A percentile compares a stretch with the other conserved stretches of the same genome.
phyloP scores from a whole-genome alignment of 805 yeast species.

The Spathaspora gorwiae region DNA sequence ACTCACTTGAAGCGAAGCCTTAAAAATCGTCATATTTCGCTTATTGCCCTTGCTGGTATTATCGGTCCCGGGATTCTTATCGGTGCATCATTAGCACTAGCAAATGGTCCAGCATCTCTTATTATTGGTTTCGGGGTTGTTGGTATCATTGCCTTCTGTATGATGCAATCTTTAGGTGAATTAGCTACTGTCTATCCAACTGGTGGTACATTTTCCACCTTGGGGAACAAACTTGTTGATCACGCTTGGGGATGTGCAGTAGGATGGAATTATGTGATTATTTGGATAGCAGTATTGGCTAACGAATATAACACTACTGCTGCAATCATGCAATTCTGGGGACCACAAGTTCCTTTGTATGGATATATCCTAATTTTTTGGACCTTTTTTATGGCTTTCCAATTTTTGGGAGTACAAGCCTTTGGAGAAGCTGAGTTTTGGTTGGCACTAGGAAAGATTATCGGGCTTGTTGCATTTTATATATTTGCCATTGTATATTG shows the following conservation, averaged over 20 bases:
- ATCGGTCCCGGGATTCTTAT: slow-evolving; percentile 58
- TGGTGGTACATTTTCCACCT: slow-evolving; percentile 47
- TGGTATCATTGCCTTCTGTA: slow-evolving; percentile 48
- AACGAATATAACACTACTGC: slow-evolving; percentile 54
- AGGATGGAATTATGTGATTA: slow-evolving; percentile 48
- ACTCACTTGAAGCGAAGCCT: slow-evolving; percentile 42
- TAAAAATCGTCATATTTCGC: slow-evolving; percentile 47
- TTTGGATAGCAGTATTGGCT: slow-evolving; percentile 54
- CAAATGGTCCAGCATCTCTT: slow-evolving; percentile 49
- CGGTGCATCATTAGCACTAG: slow-evolving; percentile 49
- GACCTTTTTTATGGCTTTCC: slow-evolving; percentile 46
- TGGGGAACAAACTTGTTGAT: slow-evolving; percentile 49
- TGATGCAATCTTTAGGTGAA: slow-evolving; percentile 56
- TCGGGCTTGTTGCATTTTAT: slow-evolving; percentile 46
- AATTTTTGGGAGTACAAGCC: slow-evolving; percentile 46
- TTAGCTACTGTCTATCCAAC: slow-evolving; percentile 50
- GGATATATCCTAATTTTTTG: slow-evolving; percentile 54
- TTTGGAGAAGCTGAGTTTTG: slow-evolving; percentile 58
- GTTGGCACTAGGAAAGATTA: slow-evolving; percentile 46
- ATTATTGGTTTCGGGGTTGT: slow-evolving; percentile 49
- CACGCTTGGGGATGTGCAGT: slow-evolving; percentile 55
- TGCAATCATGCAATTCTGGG: slow-evolving; percentile 45
- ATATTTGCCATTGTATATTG: slow-evolving; percentile 44
- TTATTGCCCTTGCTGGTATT: slow-evolving; percentile 53
- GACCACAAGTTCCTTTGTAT: slow-evolving; percentile 49